Percentiles rank a stretch among this genome's conserved stretches.
Conservation (phyloP, 495 filamentous ascomycete species). For the Daldinia vernicosa region DNA sequence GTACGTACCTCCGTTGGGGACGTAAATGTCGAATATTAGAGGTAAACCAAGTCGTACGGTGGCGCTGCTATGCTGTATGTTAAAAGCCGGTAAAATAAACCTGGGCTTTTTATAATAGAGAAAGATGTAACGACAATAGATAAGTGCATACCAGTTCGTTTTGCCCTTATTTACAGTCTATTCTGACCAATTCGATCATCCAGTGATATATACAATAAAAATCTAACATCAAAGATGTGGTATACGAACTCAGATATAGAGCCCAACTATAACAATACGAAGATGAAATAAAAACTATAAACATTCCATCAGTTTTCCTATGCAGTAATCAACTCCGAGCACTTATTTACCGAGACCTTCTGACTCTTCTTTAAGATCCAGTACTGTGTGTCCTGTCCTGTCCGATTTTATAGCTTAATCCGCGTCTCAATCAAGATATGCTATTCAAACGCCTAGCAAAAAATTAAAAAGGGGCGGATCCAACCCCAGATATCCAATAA, state of each 20-base stretch:
- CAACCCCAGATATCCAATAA: not conserved
- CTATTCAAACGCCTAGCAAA: not conserved
- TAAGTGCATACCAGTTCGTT: not conserved
- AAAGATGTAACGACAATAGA: not conserved
- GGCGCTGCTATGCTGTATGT: not conserved
- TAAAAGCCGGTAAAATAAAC: not conserved
- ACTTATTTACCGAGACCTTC: not conserved
- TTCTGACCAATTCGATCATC: not conserved
- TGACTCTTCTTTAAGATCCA: conserved; percentile 13
- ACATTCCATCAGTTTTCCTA: not conserved
- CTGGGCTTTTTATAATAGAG: not conserved
- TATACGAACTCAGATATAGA: not conserved
- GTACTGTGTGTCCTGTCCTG: conserved; percentile 23
- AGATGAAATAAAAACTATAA: not conserved
- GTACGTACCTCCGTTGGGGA: not conserved
- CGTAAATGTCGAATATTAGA: not conserved
- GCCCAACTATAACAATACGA: not conserved
- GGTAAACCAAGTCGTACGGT: not conserved
- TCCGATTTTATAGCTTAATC: not conserved
- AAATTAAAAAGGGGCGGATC: not conserved
- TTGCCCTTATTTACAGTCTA: conserved; percentile 6
- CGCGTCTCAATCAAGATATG: not conserved
- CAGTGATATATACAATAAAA: not conserved
- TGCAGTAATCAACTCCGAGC: not conserved
- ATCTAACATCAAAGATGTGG: not conserved